Evolutionary conservation across 2,329 filamentous ascomycete species (phyloP).

Genomic region (Hypomyces perniciosus): DNA sequence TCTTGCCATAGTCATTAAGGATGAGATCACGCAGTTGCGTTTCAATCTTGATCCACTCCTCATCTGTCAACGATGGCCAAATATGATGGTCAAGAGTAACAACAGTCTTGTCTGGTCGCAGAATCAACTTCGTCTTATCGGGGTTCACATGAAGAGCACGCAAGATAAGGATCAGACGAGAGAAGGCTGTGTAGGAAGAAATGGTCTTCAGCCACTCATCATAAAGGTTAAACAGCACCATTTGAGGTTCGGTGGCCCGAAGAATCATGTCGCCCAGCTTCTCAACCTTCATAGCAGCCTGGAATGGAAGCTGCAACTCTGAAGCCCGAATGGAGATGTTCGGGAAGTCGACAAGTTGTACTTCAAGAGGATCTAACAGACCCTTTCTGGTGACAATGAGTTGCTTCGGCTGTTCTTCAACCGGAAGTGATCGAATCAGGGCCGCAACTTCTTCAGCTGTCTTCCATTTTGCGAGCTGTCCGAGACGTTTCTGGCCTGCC

Average conservation of each 20-base stretch:
- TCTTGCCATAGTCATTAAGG: conserved; percentile 97
- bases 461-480: conserved; percentile 98
- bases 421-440: conserved; percentile 86
- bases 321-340: conserved; percentile 98
- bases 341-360: conserved; percentile 95
- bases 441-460: conserved; percentile 99
- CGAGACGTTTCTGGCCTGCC: conserved; percentile 98
- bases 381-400: conserved; percentile 97
- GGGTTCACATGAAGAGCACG: conserved; percentile 95
- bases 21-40: conserved; percentile 92
- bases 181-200: conserved; percentile 97
- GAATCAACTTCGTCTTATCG: conserved; percentile 93
- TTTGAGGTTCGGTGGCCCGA: conserved; percentile 96
- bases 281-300: conserved; percentile 99
- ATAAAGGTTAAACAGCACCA: conserved; percentile 98
- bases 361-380: conserved; percentile 91
- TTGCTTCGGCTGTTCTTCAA: conserved; percentile 98
- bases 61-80: conserved; percentile 89
- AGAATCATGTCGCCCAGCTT: conserved; percentile 99
- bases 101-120: conserved; percentile 94
- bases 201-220: conserved; percentile 99
- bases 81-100: conserved; percentile 99
- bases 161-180: conserved; percentile 84
- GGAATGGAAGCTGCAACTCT: conserved; percentile 94
- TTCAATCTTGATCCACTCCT: conserved; percentile 99